Evolutionary conservation across 1,284 basidiomycete genomes (phyloP), one percentile per base, ranked within the genome.

Genomic region (Phellinidium pouzarii): DNA sequence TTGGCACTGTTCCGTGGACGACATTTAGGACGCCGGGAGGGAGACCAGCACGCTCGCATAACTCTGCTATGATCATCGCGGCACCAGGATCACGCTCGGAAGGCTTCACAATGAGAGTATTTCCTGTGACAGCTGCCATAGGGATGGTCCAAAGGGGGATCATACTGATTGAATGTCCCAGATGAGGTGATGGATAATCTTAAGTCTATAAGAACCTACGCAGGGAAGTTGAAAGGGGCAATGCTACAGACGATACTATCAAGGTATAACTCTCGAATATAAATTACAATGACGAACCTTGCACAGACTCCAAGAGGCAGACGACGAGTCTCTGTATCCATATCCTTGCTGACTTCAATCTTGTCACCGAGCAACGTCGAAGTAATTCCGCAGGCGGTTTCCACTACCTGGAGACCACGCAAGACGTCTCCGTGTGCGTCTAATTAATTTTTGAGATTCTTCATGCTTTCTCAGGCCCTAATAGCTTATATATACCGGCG

Each of bases 71-170:
- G 59, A 99, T 95, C 89, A 96, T 94, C 14, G 92, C 87, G 7
- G 95, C 95, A 56, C 94, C 94, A 19, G 95, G 95, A 65, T 96
- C 94, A 26, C 95, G 83, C 69, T 98, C 95, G 1, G 92, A 95
- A 19, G 95, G 95, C 67, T 99, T 99, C 60, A 98, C 73, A 58
- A 99, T 78, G 44, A 98, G 78, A 0, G 95, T 94, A 67, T 99
- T 99, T 48, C 95, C 94, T 3, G 91, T 91, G n/a, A 87, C 84
- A 23, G 84, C 75, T 12, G 91, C 89, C 75, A 89, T 81, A 9
- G 92, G 91, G 57, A 96, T 93, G 1, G 91, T 89, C 94, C 94
- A 97, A 8, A 98, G 76, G 0, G 94, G 94, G 62, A 98, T 97
- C 93, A 96, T 96, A 11, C 92, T 93, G 52, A 14, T 34, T 43